Base-by-base conservation (phyloP, 441 rosid genomes). In the Pelargonium hybrid region DNA sequence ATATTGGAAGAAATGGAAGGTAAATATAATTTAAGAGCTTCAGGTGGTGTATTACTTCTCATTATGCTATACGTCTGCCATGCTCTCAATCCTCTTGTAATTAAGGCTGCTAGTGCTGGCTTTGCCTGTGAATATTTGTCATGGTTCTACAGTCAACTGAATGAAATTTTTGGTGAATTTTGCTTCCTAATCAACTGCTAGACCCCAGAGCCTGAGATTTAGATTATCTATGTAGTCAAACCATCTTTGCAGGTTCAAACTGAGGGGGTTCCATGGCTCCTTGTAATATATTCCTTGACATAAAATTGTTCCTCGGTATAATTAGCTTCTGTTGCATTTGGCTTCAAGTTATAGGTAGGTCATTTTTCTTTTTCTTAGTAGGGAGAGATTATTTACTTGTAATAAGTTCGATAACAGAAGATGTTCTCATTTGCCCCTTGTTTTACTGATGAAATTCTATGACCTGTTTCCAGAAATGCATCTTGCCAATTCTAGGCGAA, bases 401-500 rank as follows among this genome's bases (percentile, higher is more conserved):
- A 23, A 10, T 21, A 11, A 59, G 64, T 59, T 59, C 1, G 31
- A 20, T 57, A 10, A 20, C 31, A 59, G 31, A 59, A 59, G 64
- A 10, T 59, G n/a, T 59, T 59, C 70, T 77, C 29, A 39, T 50
- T 69, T 0, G 26, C 7, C 9, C 66, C 57, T 21, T 25, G 10
- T 11, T 78, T 0, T 21, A n/a, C 71, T 14, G 13, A 61, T 64
- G 47, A 54, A 21, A 54, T 73, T 74, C 26, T 41, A 67, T 67
- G 26, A 62, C 23, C 41, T 69, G 50, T 68, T 18, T 78, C 72
- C 81, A 94, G 99, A 94, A 81, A 77, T 87, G 78, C 89, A 82
- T 68, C 97, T 92, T 74, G 88, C 97, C 66, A 86, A 78, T 82
- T 87, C 87, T 37, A 90, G 96, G 80, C 85, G 81, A 76, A 87